phyloP scores from a whole-genome alignment of 2,329 filamentous ascomycete species.

The Ceratocystis smalleyi region DNA sequence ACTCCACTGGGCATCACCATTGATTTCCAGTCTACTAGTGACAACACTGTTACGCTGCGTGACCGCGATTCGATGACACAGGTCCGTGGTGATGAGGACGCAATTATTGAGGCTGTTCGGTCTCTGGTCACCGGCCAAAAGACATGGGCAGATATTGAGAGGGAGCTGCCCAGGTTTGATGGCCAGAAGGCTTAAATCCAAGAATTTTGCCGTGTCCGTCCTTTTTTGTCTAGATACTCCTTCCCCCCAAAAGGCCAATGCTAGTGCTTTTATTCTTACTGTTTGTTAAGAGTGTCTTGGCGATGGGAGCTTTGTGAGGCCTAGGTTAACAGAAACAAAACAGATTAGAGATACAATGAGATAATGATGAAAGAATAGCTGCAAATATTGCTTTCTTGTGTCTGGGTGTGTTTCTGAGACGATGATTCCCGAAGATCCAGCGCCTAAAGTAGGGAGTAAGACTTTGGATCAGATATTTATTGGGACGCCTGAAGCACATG shows the following conservation, averaged over 20 bases:
- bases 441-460: not conserved
- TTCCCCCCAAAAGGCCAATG: too few species aligned
- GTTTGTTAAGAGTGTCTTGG: not conserved
- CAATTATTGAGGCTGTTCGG: conserved; percentile 54
- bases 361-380: not conserved
- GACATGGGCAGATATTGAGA: conserved; percentile 52
- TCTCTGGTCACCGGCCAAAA: conserved; percentile 30
- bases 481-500: not conserved
- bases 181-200: conserved; percentile 42
- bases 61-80: conserved; percentile 75
- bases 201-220: not conserved
- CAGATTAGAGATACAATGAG: not conserved
- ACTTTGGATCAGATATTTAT: not conserved
- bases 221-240: not conserved
- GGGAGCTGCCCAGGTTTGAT: conserved; percentile 70
- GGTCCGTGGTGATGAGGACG: conserved; percentile 60
- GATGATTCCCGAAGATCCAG: not conserved
- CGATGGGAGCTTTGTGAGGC: not conserved
- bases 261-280: too few species aligned
- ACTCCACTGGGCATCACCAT: conserved; percentile 78
- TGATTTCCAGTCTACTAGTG: conserved; percentile 78
- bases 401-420: not conserved
- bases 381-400: not conserved
- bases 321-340: not conserved
- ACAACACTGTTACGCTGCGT: conserved; percentile 64